These are phyloP conservation scores for Oryza longistaminata DNA, from an alignment of 176 grass and related monocot species.

Conservation along the genomic window DNA sequence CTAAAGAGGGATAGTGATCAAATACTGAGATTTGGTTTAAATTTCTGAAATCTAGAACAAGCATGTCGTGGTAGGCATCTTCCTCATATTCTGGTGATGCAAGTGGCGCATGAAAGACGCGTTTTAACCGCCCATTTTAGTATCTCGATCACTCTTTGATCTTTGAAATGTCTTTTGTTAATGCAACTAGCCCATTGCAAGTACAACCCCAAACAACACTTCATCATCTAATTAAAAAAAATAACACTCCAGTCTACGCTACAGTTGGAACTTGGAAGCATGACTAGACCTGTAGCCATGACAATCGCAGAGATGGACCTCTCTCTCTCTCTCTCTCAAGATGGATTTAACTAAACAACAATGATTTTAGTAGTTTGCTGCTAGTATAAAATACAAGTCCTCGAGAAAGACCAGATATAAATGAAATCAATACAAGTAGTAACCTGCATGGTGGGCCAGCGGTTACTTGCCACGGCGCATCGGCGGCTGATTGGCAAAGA, in stretches of 20 bases:
- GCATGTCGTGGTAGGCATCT: background rate
- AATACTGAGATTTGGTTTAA: background rate
- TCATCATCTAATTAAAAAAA: background rate
- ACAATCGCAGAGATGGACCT: background rate
- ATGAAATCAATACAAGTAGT: background rate
- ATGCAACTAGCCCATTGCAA: conserved; percentile 6
- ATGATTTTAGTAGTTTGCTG: background rate
- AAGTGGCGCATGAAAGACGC: conserved; percentile 31
- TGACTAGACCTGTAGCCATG: background rate
- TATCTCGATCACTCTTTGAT: background rate
- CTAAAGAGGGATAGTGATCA: background rate
- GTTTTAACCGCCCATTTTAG: conserved; percentile 28
- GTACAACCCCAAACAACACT: background rate
- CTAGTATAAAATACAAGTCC: background rate
- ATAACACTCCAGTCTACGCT: background rate
- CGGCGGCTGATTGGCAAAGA: background rate
- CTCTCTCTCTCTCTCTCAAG: background rate
- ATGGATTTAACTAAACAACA: background rate
- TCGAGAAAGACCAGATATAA: background rate
- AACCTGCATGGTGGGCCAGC: conserved; percentile 17
- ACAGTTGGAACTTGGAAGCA: conserved; percentile 18
- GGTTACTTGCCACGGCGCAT: conserved; percentile 40
- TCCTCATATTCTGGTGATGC: background rate
- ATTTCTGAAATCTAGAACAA: conserved; percentile 20
- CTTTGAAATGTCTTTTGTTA: conserved; percentile 9